These are phyloP conservation scores for Alternaria incomplexa DNA, from an alignment of 2,329 filamentous ascomycete species.

Conservation along the genomic window DNA sequence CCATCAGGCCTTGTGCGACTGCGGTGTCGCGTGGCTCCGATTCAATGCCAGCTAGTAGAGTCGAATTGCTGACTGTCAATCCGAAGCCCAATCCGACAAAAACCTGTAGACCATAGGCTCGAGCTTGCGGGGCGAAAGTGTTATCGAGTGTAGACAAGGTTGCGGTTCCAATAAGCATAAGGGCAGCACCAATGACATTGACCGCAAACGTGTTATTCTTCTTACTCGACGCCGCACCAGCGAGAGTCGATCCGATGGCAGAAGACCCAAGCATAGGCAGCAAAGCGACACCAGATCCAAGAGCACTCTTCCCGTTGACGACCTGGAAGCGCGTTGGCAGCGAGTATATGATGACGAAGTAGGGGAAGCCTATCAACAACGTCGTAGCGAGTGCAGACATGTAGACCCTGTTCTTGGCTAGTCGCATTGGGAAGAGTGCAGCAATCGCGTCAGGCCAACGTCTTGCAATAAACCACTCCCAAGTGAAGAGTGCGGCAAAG, in stretches of 20 bases:
- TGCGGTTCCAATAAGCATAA: slow-evolving; percentile 12
- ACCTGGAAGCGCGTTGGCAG: slow-evolving; percentile 13
- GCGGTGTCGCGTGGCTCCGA: slow-evolving; percentile 8
- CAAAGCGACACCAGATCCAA: slow-evolving; percentile 9
- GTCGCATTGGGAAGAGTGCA: slow-evolving; percentile 6
- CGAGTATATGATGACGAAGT: slow-evolving; percentile 14
- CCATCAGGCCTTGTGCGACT: slow-evolving; percentile 14
- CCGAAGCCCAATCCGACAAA: slow-evolving; percentile 14
- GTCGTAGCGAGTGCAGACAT: slow-evolving; percentile 5
- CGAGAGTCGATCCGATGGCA: slow-evolving; percentile 9
- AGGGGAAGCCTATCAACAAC: slow-evolving; percentile 9
- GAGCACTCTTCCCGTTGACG: slow-evolving; percentile 7
- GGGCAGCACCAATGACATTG: slow-evolving; percentile 5
- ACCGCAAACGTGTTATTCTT: slow-evolving; percentile 12
- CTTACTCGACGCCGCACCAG: slow-evolving; percentile 9
- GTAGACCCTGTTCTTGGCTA: slow-evolving; percentile 10
- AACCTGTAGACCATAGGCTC: slow-evolving; percentile 11
- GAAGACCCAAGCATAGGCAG: slow-evolving; percentile 13
- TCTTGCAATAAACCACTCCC: slow-evolving; percentile 9
- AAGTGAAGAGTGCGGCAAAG: slow-evolving; percentile 5
- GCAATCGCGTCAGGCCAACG: slow-evolving; percentile 6
- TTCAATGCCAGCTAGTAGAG: slow-evolving; percentile 10
- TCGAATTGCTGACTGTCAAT: slow-evolving; percentile 9
- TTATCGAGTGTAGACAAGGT: slow-evolving; percentile 6
- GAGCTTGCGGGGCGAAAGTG: background rate